Evolutionary conservation across 345 rosid species (phyloP).

Genomic region (Eucalyptus tenuipes): DNA sequence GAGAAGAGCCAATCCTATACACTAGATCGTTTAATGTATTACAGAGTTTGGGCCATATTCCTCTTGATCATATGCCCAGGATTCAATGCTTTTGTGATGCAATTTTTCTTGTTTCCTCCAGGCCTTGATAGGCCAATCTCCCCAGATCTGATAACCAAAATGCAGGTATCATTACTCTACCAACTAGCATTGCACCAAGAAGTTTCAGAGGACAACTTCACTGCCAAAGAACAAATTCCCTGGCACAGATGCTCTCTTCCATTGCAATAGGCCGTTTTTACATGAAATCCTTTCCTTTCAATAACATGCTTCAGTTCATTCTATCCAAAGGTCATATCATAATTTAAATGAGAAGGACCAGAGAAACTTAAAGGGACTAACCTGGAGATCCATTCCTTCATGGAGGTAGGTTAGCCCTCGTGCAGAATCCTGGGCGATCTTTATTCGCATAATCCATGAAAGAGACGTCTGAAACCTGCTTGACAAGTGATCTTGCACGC

Average conservation of each 20-base stretch:
- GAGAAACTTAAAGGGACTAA: neutral
- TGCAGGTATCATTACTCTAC: neutral
- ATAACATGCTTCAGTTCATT: neutral
- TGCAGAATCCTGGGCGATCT: slow-evolving; percentile 82
- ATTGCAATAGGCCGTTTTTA: neutral
- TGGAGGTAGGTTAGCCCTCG: slow-evolving; percentile 86
- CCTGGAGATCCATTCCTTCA: slow-evolving; percentile 97
- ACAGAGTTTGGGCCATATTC: neutral
- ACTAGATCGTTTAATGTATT: neutral
- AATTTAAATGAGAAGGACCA: neutral
- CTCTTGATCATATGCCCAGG: neutral
- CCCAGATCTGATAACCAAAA: neutral
- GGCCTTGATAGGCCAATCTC: neutral
- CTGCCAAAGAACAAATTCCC: neutral
- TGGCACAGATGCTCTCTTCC: neutral
- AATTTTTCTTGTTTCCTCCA: neutral
- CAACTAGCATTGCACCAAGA: neutral
- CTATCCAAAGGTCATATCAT: neutral
- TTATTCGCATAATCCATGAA: slow-evolving; percentile 65
- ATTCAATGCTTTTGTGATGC: neutral
- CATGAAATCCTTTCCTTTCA: neutral
- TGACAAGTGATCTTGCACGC: slow-evolving; percentile 86
- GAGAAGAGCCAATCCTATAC: neutral
- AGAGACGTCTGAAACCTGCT: slow-evolving; percentile 50
- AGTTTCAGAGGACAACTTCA: neutral